A percentile compares a stretch with the other conserved stretches of the same genome.
Conservation (phyloP, 768 basidiomycete genomes). For the Serendipita vermifera region DNA sequence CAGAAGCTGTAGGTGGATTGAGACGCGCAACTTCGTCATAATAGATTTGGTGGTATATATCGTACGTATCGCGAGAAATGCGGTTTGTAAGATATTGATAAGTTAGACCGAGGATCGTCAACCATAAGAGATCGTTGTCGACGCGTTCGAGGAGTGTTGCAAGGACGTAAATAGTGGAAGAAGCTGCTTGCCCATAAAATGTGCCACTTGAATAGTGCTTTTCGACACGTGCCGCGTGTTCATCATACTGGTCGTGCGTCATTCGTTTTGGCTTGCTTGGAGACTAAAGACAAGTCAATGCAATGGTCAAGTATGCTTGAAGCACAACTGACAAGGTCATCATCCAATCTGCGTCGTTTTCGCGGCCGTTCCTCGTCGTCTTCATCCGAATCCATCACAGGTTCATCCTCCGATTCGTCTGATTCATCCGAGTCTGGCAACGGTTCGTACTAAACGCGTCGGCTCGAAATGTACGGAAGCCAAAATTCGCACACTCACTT, state of each 20-base stretch:
- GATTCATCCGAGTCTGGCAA: conserved; percentile 49
- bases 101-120: conserved; percentile 86
- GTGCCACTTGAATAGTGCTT: conserved; percentile 80
- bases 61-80: conserved; percentile 79
- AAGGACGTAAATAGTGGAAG: conserved; percentile 78
- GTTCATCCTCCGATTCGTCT: conserved; percentile 32
- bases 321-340: conserved; percentile 25
- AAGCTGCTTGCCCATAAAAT: conserved; percentile 79
- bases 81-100: conserved; percentile 81
- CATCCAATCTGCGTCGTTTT: conserved; percentile 49
- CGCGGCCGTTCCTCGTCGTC: conserved; percentile 28
- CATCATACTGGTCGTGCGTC: conserved; percentile 54
- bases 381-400: conserved; percentile 36
- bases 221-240: conserved; percentile 50
- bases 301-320: too few relatives aligned
- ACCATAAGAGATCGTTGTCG: conserved; percentile 91
- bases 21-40: conserved; percentile 87
- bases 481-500: conserved; percentile 36
- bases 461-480: not conserved
- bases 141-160: conserved; percentile 83
- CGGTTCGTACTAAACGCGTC: conserved; percentile 55
- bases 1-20: conserved; percentile 37
- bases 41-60: conserved; percentile 65
- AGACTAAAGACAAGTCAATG: not conserved
- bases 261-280: conserved; percentile 41